Percentiles rank a stretch among this genome's conserved stretches.
These are phyloP conservation scores for Trichosanthes cucumerina DNA, from an alignment of 306 rosid species.

Conservation along the genomic window DNA sequence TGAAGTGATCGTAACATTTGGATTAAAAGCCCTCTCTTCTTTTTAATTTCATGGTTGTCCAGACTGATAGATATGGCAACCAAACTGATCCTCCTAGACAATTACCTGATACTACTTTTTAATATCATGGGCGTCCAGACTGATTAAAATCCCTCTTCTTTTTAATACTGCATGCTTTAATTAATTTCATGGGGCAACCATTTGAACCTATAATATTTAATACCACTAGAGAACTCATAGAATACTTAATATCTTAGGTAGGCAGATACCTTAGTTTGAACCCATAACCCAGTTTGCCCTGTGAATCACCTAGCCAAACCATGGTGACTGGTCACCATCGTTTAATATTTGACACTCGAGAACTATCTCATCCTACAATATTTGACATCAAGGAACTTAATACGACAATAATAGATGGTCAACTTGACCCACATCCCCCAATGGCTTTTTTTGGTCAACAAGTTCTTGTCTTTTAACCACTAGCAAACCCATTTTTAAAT, in stretches of 20 bases:
- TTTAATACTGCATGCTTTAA: background rate
- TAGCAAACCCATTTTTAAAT: background rate
- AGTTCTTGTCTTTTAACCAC: background rate
- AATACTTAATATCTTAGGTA: background rate
- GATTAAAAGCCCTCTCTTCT: background rate
- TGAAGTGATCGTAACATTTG: background rate
- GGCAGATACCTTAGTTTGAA: background rate
- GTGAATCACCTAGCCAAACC: background rate
- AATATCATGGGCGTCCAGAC: background rate
- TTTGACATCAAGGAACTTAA: background rate
- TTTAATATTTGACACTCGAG: background rate
- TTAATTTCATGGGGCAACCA: background rate
- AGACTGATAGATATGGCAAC: background rate
- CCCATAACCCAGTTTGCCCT: background rate
- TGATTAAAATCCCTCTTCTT: background rate
- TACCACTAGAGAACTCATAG: background rate
- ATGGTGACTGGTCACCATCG: too few relatives aligned
- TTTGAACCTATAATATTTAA: background rate
- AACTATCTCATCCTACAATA: background rate
- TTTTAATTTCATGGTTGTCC: background rate
- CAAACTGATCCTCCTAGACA: background rate
- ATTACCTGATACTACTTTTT: background rate
- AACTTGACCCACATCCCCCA: background rate
- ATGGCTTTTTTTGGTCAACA: background rate
- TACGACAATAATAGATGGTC: background rate